A percentile compares a stretch with the other conserved stretches of the same genome.
Evolutionary conservation across 2,329 filamentous ascomycete species (phyloP).

Genomic region (Botrytis porri): DNA sequence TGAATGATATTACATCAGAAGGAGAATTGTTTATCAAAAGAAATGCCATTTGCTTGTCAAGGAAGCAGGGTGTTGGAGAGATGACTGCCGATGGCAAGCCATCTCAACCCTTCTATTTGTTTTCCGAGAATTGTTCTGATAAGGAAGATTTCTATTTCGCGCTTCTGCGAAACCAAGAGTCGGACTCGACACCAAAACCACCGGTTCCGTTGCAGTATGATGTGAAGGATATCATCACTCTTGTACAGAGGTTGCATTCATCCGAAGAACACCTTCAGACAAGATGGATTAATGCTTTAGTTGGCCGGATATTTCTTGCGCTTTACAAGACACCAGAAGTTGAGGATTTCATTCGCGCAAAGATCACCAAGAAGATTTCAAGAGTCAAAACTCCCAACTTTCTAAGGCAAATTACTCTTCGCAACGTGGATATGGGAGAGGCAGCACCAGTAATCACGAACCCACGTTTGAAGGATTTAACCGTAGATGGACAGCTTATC

Average conservation of each 20-base stretch:
- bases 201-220: conserved; percentile 76
- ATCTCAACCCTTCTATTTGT: conserved; percentile 86
- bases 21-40: conserved; percentile 95
- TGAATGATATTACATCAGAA: conserved; percentile 69
- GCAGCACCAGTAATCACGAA: conserved; percentile 87
- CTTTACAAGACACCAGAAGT: conserved; percentile 82
- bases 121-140: conserved; percentile 90
- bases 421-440: conserved; percentile 80
- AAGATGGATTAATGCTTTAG: conserved; percentile 87
- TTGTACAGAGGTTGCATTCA: conserved; percentile 88
- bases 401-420: conserved; percentile 78
- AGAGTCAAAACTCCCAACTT: conserved; percentile 90
- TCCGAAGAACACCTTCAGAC: conserved; percentile 88
- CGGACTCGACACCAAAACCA: conserved; percentile 56
- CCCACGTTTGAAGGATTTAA: conserved; percentile 81
- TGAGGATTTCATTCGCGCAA: conserved; percentile 74
- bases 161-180: conserved; percentile 78
- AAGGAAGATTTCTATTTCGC: conserved; percentile 99
- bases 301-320: conserved; percentile 84
- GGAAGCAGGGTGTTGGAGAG: conserved; percentile 56
- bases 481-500: conserved; percentile 84
- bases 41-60: conserved; percentile 79
- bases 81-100: conserved; percentile 52
- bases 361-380: conserved; percentile 94
- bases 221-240: conserved; percentile 78